phyloP scores from a whole-genome alignment of 768 basidiomycete species.

The button mushroom (Agaricus bisporus) region DNA sequence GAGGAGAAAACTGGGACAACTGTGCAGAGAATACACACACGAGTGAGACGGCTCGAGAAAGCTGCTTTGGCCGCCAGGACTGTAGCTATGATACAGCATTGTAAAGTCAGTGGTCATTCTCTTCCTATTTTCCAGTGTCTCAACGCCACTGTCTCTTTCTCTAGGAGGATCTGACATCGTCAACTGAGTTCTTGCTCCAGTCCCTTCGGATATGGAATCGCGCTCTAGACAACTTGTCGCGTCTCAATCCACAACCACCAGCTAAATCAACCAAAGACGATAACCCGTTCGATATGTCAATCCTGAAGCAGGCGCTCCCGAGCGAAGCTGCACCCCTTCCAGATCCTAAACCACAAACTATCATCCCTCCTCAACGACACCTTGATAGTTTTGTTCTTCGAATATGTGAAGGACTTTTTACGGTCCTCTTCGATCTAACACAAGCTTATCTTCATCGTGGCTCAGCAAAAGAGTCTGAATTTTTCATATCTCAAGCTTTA shows the following conservation, averaged over 20 bases:
- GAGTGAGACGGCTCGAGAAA: conserved; percentile 56
- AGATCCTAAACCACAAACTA: conserved; percentile 19
- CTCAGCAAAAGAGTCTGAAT: conserved; percentile 79
- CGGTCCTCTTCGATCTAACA: conserved; percentile 58
- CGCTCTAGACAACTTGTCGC: conserved; percentile 61
- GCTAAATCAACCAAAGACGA: conserved; percentile 26
- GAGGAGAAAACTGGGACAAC: conserved; percentile 46
- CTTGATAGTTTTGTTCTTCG: conserved; percentile 45
- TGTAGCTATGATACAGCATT: conserved; percentile 62
- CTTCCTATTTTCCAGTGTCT: neutral
- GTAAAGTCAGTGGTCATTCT: conserved; percentile 39
- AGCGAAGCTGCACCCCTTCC: conserved; percentile 14
- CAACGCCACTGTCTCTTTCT: neutral
- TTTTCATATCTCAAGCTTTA: conserved; percentile 74
- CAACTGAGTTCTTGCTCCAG: conserved; percentile 56
- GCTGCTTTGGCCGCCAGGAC: conserved; percentile 69
- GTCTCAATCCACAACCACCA: conserved; percentile 39
- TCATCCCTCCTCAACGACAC: conserved; percentile 21
- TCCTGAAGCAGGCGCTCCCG: conserved; percentile 36
- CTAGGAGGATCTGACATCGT: conserved; percentile 56
- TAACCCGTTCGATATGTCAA: conserved; percentile 56
- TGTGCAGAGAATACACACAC: conserved; percentile 48
- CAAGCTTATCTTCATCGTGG: conserved; percentile 67
- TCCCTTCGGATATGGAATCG: conserved; percentile 78
- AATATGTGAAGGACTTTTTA: conserved; percentile 64